Evolutionary conservation across 768 basidiomycete genomes (phyloP).

Genomic region (Hysterangium stoloniferum): DNA sequence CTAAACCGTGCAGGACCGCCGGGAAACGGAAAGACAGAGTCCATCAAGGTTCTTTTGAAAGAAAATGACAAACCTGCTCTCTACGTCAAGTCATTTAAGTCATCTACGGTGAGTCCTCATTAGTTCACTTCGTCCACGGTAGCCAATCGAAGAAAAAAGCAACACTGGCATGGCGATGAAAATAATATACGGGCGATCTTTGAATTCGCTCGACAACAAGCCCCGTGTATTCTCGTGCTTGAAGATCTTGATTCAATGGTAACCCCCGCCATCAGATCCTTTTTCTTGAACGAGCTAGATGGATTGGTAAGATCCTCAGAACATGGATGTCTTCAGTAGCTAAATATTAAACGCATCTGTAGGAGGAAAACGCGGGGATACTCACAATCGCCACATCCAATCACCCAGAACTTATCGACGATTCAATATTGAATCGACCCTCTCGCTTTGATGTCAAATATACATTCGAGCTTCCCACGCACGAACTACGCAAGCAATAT

Average conservation of each 20-base stretch:
- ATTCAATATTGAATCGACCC: conserved; percentile 34
- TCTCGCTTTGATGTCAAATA: conserved; percentile 40
- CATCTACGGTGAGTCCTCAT: conserved; percentile 19
- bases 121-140: no score
- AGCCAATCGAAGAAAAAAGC: not conserved
- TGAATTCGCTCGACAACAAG: conserved; percentile 25
- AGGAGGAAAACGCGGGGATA: conserved; percentile 35
- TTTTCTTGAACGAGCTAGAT: conserved; percentile 35
- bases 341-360: no score
- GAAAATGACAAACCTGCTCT: conserved; percentile 25
- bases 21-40: conserved; percentile 35
- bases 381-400: conserved; percentile 34
- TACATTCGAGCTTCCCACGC: conserved; percentile 29
- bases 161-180: conserved; percentile 16
- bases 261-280: conserved; percentile 28
- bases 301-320: conserved; percentile 20
- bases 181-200: conserved; percentile 29
- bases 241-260: conserved; percentile 39
- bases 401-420: conserved; percentile 37
- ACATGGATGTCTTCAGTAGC: no score
- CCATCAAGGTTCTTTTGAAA: conserved; percentile 24
- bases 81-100: conserved; percentile 36
- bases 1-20: conserved; percentile 22
- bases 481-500: conserved; percentile 27
- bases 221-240: conserved; percentile 28